Conservation (phyloP, 768 basidiomycete genomes). For the Pulveroboletus sp. region DNA sequence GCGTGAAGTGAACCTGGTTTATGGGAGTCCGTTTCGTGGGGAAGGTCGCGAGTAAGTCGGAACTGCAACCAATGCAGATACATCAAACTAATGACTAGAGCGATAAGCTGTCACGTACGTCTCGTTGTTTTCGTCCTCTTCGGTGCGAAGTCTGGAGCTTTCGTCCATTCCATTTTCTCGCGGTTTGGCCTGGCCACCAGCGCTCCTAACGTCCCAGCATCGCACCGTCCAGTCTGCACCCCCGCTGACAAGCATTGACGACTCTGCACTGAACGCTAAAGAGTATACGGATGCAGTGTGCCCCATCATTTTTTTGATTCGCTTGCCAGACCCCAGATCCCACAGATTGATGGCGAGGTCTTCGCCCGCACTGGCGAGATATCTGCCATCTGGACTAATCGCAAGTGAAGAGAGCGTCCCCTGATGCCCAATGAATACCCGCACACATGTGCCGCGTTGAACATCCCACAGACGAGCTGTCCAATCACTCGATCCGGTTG, state of each 20-base stretch:
- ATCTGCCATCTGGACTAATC: constrained; percentile 89
- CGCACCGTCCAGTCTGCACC: constrained; percentile 93
- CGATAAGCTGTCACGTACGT: constrained; percentile 50
- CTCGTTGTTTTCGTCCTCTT: constrained; percentile 54
- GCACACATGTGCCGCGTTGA: constrained; percentile 89
- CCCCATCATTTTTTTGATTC: constrained; percentile 95
- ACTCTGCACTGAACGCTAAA: constrained; percentile 88
- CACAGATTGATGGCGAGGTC: constrained; percentile 93
- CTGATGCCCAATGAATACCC: constrained; percentile 94
- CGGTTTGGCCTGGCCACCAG: constrained; percentile 62
- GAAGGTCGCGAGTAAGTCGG: constrained; percentile 84
- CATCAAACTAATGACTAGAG: neutral
- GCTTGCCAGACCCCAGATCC: constrained; percentile 93
- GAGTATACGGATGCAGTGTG: constrained; percentile 88
- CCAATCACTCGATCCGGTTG: constrained; percentile 94
- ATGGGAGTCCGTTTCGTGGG: constrained; percentile 96
- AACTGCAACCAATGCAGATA: constrained; percentile 39
- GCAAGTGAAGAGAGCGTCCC: constrained; percentile 82
- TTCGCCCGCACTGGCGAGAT: constrained; percentile 88
- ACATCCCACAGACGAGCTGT: constrained; percentile 97
- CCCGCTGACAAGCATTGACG: constrained; percentile 84
- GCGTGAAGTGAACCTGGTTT: constrained; percentile 88
- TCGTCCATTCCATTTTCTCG: constrained; percentile 50
- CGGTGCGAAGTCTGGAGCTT: constrained; percentile 28
- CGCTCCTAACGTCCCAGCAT: constrained; percentile 92